These are phyloP conservation scores for Xerocomellus intermedius DNA, from an alignment of 768 basidiomycete species.

Conservation along the genomic window DNA sequence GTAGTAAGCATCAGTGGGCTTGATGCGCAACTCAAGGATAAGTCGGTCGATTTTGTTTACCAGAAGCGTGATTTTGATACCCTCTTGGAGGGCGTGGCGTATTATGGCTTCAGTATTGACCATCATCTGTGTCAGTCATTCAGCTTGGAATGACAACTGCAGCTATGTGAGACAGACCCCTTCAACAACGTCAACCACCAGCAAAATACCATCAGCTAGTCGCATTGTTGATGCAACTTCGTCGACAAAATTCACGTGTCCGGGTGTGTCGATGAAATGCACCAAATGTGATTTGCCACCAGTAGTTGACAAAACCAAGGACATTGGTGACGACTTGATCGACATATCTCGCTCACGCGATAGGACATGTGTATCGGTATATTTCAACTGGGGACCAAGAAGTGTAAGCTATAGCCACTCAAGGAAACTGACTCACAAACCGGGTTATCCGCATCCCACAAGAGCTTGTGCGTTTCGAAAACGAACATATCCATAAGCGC, in stretches of 20 bases:
- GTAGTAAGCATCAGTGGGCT: constrained; percentile 95
- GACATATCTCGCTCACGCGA: constrained; percentile 89
- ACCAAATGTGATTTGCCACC: constrained; percentile 90
- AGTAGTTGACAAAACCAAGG: constrained; percentile 80
- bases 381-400: constrained; percentile 62
- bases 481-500: constrained; percentile 96
- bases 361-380: constrained; percentile 93
- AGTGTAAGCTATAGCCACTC: constrained; percentile 20
- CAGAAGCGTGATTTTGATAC: constrained; percentile 85
- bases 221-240: constrained; percentile 90
- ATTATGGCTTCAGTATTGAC: constrained; percentile 87
- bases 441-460: constrained; percentile 89
- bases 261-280: constrained; percentile 95
- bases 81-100: constrained; percentile 87
- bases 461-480: constrained; percentile 92
- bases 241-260: constrained; percentile 98
- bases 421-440: constrained; percentile 45
- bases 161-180: constrained; percentile 58
- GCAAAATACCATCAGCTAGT: constrained; percentile 83
- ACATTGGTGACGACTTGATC: constrained; percentile 97
- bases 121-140: constrained; percentile 64
- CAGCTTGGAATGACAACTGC: constrained; percentile 2
- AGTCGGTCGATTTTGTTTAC: constrained; percentile 98
- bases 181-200: constrained; percentile 98
- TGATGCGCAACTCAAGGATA: constrained; percentile 93